Evolutionary conservation across 2,329 filamentous ascomycete genomes (phyloP).

Genomic region (Teratosphaeriaceae sp.): DNA sequence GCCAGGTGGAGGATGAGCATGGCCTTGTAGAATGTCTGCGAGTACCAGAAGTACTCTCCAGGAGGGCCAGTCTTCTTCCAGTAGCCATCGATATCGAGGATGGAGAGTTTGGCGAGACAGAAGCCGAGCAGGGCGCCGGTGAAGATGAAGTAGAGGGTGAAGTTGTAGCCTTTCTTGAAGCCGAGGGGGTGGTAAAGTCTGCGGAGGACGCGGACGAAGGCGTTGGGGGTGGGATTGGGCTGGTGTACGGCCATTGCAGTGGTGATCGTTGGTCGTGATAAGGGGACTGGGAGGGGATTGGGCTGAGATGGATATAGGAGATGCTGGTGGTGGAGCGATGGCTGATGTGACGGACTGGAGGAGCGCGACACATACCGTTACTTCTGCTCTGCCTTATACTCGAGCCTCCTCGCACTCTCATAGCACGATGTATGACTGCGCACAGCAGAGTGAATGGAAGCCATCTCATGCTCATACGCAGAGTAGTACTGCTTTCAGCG

Average conservation of each 20-base stretch:
- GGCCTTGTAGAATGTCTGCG: conserved; percentile 25
- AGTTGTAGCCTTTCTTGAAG: conserved; percentile 52
- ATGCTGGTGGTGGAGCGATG: not conserved
- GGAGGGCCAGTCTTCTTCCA: conserved; percentile 26
- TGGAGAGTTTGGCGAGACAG: conserved; percentile 42
- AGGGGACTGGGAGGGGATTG: too few species aligned
- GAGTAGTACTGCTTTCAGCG: too few species aligned
- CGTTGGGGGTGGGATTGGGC: conserved; percentile 5
- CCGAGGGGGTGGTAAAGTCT: conserved; percentile 42
- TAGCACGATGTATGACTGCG: too few species aligned
- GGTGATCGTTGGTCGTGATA: too few species aligned
- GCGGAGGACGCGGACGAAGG: conserved; percentile 12
- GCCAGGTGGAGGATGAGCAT: conserved; percentile 41
- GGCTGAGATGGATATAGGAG: too few species aligned
- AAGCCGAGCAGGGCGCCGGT: conserved; percentile 38
- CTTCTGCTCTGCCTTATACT: too few species aligned
- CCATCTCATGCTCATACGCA: too few species aligned
- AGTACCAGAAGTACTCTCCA: conserved; percentile 41
- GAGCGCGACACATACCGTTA: too few species aligned
- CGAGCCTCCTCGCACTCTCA: too few species aligned
- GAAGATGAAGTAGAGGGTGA: conserved; percentile 38
- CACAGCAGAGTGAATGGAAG: too few species aligned
- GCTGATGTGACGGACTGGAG: not conserved
- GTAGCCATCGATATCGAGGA: conserved; percentile 40
- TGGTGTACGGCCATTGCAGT: not conserved